phyloP scores from a whole-genome alignment of 805 yeast genomes.

The Grigorovia transvaalensis region DNA sequence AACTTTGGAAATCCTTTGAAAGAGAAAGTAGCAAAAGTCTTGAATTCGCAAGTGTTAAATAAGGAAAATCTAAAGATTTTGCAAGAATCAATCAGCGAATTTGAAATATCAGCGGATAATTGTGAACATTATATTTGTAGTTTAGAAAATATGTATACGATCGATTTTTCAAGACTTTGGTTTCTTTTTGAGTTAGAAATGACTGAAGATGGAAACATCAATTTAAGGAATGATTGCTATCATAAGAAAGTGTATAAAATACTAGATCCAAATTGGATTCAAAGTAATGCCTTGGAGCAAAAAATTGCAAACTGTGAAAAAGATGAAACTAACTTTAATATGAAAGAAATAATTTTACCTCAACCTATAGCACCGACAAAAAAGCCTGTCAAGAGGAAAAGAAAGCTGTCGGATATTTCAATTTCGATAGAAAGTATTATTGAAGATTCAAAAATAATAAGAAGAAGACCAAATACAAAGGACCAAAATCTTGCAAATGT shows the following conservation, averaged over 20 bases:
- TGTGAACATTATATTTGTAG: conserved; percentile 18
- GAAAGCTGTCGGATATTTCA: conserved; percentile 3
- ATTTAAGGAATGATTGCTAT: conserved; percentile 24
- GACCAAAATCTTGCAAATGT: background rate
- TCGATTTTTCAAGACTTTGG: conserved; percentile 16
- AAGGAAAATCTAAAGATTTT: conserved; percentile 11
- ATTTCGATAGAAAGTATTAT: conserved; percentile 10
- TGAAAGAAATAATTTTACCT: conserved; percentile 9
- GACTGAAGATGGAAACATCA: conserved; percentile 13
- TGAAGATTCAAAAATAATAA: conserved; percentile 3
- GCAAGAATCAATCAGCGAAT: conserved; percentile 14
- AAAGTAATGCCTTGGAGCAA: conserved; percentile 7
- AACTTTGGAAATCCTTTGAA: background rate
- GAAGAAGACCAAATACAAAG: background rate
- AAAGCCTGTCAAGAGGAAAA: background rate
- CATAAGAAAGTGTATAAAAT: conserved; percentile 16
- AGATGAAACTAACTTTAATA: conserved; percentile 3
- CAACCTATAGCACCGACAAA: background rate
- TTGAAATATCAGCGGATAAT: conserved; percentile 7
- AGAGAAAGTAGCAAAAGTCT: background rate
- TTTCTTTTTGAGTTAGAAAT: conserved; percentile 28
- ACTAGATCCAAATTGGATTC: conserved; percentile 15
- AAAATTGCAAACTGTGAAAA: background rate
- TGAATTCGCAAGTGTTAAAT: conserved; percentile 6
- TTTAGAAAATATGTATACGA: conserved; percentile 5